Conservation (phyloP, 2,329 filamentous ascomycete species). For the Fusarium duplospermum region DNA sequence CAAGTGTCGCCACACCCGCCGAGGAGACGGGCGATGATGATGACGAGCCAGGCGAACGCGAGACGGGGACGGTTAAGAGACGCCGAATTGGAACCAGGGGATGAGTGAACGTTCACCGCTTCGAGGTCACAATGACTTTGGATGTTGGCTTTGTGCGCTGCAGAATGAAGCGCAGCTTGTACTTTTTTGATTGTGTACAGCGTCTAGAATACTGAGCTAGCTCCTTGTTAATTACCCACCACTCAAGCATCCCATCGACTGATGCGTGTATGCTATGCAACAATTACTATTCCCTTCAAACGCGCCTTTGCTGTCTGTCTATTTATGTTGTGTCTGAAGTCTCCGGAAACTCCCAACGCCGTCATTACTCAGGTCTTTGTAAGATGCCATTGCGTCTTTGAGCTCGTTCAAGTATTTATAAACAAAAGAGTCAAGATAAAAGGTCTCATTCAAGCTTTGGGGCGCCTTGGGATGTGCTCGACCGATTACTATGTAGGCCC, state of each 20-base stretch:
- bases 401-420: background rate
- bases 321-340: background rate
- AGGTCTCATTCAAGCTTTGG: conserved; percentile 39
- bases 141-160: conserved; percentile 27
- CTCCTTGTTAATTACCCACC: conserved; percentile 37
- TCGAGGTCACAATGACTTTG: conserved; percentile 22
- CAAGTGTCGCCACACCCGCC: conserved; percentile 54
- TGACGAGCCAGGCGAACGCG: conserved; percentile 60
- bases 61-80: conserved; percentile 51
- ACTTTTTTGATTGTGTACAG: conserved; percentile 40
- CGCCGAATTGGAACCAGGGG: conserved; percentile 51
- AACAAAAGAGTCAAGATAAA: background rate
- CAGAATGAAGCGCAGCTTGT: conserved; percentile 29
- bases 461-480: conserved; percentile 48
- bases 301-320: background rate
- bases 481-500: conserved; percentile 45
- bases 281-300: conserved; percentile 1
- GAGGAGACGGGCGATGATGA: conserved; percentile 63
- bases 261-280: conserved; percentile 8
- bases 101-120: conserved; percentile 33
- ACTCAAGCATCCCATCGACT: conserved; percentile 17
- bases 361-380: background rate
- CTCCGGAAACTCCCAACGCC: conserved; percentile 21
- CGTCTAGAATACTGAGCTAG: conserved; percentile 41
- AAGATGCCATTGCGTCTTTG: background rate